phyloP scores from a whole-genome alignment of 345 rosid genomes.

The Boechera divaricarpa region DNA sequence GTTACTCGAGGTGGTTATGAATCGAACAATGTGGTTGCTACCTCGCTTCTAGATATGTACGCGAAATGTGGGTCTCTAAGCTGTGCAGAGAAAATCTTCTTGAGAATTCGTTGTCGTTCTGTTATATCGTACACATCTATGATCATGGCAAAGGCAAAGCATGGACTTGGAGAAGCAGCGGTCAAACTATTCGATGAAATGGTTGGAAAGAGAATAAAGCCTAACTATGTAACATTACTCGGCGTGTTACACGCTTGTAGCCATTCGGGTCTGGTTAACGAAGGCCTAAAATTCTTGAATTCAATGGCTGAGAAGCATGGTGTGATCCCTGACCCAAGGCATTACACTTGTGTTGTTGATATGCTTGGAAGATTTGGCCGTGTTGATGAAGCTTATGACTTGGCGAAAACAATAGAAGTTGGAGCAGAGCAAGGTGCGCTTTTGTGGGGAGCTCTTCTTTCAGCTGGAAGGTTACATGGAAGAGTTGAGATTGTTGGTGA shows the following conservation, averaged over 20 bases:
- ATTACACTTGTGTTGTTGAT: conserved; percentile 78
- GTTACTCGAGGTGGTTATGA: conserved; percentile 56
- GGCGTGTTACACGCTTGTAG: conserved; percentile 81
- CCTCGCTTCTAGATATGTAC: conserved; percentile 84
- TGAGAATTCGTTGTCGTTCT: conserved; percentile 55
- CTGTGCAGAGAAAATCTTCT: conserved; percentile 64
- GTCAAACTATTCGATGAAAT: conserved; percentile 49
- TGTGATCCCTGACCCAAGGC: conserved; percentile 62
- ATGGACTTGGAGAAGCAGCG: conserved; percentile 41
- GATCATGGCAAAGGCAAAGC: conserved; percentile 56
- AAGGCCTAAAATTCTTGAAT: conserved; percentile 63
- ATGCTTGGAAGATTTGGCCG: conserved; percentile 81
- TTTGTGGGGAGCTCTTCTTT: conserved; percentile 80
- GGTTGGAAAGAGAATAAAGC: conserved; percentile 59
- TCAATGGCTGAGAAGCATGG: conserved; percentile 59
- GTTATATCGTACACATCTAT: conserved; percentile 76
- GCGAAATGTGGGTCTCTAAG: conserved; percentile 68
- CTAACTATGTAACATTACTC: conserved; percentile 72
- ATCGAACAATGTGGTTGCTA: conserved; percentile 60
- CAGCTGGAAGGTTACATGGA: conserved; percentile 74
- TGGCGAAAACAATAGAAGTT: conserved; percentile 59
- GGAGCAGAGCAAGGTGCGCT: conserved; percentile 58
- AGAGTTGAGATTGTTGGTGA: conserved; percentile 71
- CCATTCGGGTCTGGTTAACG: conserved; percentile 74
- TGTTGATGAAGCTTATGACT: conserved; percentile 65